Evolutionary conservation across 768 basidiomycete species (phyloP).

Genomic region (Kwoniella mangroviensis): DNA sequence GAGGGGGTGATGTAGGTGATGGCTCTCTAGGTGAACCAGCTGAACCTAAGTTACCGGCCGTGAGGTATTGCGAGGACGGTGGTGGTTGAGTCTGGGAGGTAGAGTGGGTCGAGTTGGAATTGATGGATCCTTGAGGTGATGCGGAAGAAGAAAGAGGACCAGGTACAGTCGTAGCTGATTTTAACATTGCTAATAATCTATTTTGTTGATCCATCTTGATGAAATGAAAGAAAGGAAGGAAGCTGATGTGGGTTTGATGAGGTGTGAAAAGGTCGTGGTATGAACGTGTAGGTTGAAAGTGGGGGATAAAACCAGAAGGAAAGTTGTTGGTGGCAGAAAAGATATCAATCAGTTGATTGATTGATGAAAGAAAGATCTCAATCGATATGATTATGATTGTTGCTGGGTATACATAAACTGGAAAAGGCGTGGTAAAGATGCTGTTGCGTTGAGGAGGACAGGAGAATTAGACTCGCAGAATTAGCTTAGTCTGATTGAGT

Average conservation of each 20-base stretch:
- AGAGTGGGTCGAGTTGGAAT: conserved; percentile 6
- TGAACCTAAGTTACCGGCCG: background rate
- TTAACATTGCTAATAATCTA: conserved; percentile 46
- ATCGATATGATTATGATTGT: background rate
- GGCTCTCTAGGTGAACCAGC: conserved; percentile 27
- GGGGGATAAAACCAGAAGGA: background rate
- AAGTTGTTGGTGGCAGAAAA: background rate
- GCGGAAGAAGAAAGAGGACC: conserved; percentile 8
- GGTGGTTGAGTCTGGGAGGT: too few species aligned
- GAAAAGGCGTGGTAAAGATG: background rate
- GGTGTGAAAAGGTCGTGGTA: background rate
- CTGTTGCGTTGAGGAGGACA: background rate
- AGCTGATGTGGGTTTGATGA: background rate
- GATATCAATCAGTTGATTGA: background rate
- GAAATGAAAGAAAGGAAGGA: conserved; percentile 12
- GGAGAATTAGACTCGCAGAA: background rate
- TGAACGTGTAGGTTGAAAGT: conserved; percentile 1
- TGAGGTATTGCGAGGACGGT: background rate
- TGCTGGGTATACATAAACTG: background rate
- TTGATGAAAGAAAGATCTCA: background rate
- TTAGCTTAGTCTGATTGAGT: too few species aligned
- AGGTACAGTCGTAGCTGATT: conserved; percentile 26
- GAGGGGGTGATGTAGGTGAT: conserved; percentile 35
- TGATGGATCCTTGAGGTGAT: conserved; percentile 10
- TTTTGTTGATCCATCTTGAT: conserved; percentile 31